Conservation (phyloP, 2,329 filamentous ascomycete genomes). For the Harringtonia aguacate region DNA sequence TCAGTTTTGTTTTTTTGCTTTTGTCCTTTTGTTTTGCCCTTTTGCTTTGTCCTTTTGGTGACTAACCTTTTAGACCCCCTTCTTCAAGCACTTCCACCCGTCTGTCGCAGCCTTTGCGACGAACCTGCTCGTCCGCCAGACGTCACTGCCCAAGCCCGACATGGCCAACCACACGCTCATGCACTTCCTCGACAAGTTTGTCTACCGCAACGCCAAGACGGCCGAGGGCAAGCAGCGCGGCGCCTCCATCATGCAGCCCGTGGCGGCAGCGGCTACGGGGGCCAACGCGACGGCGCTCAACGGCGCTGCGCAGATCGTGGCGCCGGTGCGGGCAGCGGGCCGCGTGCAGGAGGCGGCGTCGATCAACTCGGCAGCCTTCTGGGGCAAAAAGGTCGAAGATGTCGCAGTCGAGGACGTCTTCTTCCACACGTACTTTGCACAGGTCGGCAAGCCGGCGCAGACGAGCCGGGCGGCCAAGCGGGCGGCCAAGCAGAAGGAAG, state of each 20-base stretch:
- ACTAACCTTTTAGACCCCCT: conserved; percentile 50
- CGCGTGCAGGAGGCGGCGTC: conserved; percentile 20
- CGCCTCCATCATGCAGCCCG: conserved; percentile 91
- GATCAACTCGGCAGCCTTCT: conserved; percentile 84
- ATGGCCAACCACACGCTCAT: conserved; percentile 82
- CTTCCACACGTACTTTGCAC: conserved; percentile 94
- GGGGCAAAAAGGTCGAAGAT: conserved; percentile 80
- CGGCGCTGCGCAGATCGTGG: conserved; percentile 38
- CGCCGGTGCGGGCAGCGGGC: conserved; percentile 36
- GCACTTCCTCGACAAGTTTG: conserved; percentile 94
- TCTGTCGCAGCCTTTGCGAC: conserved; percentile 78
- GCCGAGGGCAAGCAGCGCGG: conserved; percentile 47
- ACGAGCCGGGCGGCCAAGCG: conserved; percentile 40
- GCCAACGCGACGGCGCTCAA: conserved; percentile 16
- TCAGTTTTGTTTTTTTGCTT: conserved; percentile 18
- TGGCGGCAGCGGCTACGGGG: conserved; percentile 38
- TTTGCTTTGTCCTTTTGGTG: too few species aligned
- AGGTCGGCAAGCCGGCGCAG: conserved; percentile 53
- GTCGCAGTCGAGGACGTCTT: conserved; percentile 89
- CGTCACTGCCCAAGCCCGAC: conserved; percentile 79
- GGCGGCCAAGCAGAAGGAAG: conserved; percentile 34
- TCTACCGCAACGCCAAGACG: conserved; percentile 88
- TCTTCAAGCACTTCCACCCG: conserved; percentile 78
- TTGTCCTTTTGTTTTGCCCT: not conserved
- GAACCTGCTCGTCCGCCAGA: conserved; percentile 56